Percentiles rank a stretch among this genome's conserved stretches.
Evolutionary conservation across 257 asterid species (phyloP).

Genomic region (Nyctanthes arbortristis): DNA sequence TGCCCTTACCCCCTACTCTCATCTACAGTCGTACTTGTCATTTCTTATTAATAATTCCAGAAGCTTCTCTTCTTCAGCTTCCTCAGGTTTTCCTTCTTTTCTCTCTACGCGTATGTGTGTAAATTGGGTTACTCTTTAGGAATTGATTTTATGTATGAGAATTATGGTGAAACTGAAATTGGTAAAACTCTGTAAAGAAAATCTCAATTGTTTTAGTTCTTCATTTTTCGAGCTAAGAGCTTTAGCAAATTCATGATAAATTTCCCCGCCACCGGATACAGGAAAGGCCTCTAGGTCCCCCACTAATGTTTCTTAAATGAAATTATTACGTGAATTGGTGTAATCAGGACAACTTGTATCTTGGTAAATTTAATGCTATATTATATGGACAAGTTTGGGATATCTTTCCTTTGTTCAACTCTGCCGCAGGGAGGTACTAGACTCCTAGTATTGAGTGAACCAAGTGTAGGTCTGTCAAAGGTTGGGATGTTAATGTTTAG

Average conservation of each 20-base stretch:
- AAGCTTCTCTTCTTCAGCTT: constrained; percentile 58
- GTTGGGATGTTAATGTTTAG: neutral
- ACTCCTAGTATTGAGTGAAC: neutral
- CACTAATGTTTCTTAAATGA: neutral
- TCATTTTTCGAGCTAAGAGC: neutral
- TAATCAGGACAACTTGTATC: neutral
- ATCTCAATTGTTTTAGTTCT: neutral
- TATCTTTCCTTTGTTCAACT: neutral
- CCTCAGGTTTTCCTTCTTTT: constrained; percentile 55
- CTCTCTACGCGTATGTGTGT: neutral
- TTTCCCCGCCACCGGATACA: neutral
- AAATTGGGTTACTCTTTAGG: neutral
- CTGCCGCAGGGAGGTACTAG: neutral
- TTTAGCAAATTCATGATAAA: neutral
- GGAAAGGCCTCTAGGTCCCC: neutral
- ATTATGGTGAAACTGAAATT: neutral
- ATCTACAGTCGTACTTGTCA: constrained; percentile 28
- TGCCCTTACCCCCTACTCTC: constrained; percentile 19
- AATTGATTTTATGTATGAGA: neutral
- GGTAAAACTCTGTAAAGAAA: neutral
- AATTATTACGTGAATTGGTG: neutral
- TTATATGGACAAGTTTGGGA: neutral
- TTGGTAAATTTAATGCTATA: neutral
- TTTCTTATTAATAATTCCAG: constrained; percentile 40
- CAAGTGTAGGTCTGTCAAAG: neutral